Base-by-base conservation (phyloP, 2,329 filamentous ascomycete genomes). In the Ophiostoma tasmaniense region DNA sequence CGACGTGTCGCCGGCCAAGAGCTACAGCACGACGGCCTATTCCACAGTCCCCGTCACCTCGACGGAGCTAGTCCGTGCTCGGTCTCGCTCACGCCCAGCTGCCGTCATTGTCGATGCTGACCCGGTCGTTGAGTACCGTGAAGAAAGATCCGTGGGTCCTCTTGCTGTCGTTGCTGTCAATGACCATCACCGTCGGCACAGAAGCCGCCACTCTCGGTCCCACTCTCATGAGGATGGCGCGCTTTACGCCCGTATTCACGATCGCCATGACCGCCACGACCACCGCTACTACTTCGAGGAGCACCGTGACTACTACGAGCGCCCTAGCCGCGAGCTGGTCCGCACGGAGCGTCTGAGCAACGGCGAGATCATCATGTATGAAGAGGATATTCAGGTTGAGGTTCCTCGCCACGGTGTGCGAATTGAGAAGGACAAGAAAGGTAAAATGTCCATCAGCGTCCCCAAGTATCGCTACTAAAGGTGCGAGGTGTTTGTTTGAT, bases 361-460 rank as follows among this genome's bases (percentile, higher is more conserved):
- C 68, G 88, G 85, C 64, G 83, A 88, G 73, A 76, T 91, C 42
- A 83, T 91, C 64, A 77, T 91, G 61, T 89, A 88, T 72, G 83
- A 87, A 79, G 84, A 88, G 73, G 77, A 82, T 74, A 78, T 88
- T 72, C 85, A 88, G 78, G 77, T 86, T 67, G 81, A 84, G 72
- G 83, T 84, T 74, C 80, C 81, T 66, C 80, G 80, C 75, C 84
- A 81, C 76, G 85, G 85, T 68, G 82, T 90, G 72, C 84, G 90
- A 74, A 87, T 97, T 75, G 90, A 92, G 81, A 92, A 90, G 83
- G 92, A 97, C 81, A 90, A 90, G 84, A 95, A 91, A 93, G 93
- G 93, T 96, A 95, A 89, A 90, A 89, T 95, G 87, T 87, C 89
- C 83, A 88, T 93, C 81, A 91, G 90, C 82, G 86, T 91, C 79